Evolutionary conservation across 2,329 filamentous ascomycete species (phyloP).

Genomic region (Xylariaceae sp.): DNA sequence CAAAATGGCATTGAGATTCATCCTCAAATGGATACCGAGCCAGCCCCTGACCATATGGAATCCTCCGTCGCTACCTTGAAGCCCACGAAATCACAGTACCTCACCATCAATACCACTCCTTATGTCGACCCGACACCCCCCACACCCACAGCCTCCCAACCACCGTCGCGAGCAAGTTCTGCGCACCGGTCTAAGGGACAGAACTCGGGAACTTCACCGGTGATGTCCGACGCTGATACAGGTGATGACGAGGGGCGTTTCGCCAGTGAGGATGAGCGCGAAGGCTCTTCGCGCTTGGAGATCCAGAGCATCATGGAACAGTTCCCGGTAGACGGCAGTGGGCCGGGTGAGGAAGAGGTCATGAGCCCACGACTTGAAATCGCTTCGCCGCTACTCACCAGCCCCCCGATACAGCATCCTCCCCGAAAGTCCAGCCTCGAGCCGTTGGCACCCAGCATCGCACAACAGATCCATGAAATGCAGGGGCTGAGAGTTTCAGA

Average conservation of each 20-base stretch:
- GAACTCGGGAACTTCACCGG: slow-evolving; percentile 44
- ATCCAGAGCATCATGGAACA: slow-evolving; percentile 98
- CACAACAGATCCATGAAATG: slow-evolving; percentile 44
- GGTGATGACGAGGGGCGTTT: slow-evolving; percentile 54
- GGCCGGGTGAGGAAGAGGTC: slow-evolving; percentile 71
- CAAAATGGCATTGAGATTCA: slow-evolving; percentile 1
- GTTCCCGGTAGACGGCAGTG: slow-evolving; percentile 71
- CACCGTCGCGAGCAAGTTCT: slow-evolving; percentile 55
- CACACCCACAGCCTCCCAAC: slow-evolving; percentile 49
- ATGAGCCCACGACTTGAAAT: slow-evolving; percentile 87
- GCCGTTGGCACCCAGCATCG: slow-evolving; percentile 50
- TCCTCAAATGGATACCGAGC: slow-evolving; percentile 6
- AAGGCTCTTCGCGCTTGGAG: slow-evolving; percentile 70
- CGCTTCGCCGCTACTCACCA: slow-evolving; percentile 70
- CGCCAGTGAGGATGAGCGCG: slow-evolving; percentile 57
- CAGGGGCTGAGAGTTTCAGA: slow-evolving; percentile 38
- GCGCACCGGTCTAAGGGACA: slow-evolving; percentile 44
- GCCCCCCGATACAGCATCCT: slow-evolving; percentile 61
- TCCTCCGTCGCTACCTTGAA: slow-evolving; percentile 46
- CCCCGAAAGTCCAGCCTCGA: slow-evolving; percentile 84
- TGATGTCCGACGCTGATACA: slow-evolving; percentile 48
- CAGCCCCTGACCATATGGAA: slow-evolving; percentile 29
- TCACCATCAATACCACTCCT: slow-evolving; percentile 41
- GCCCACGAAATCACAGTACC: slow-evolving; percentile 41
- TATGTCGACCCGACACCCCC: slow-evolving; percentile 56